Conservation (phyloP, 2,329 filamentous ascomycete species). For the Cercospora sojina region DNA sequence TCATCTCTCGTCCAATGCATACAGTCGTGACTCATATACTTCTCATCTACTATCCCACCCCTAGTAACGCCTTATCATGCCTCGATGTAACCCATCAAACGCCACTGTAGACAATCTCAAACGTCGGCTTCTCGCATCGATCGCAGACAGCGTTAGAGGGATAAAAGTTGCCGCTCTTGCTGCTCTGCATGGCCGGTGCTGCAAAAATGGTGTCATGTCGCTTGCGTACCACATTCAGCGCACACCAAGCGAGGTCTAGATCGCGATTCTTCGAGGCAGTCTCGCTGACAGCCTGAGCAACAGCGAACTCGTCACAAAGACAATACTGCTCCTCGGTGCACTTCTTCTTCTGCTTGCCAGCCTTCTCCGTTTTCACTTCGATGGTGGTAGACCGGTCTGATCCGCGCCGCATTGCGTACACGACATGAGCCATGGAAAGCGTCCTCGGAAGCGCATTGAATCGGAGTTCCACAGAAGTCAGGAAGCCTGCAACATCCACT, state of each 20-base stretch:
- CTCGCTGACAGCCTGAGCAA: slow-evolving; percentile 8
- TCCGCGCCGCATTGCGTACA: slow-evolving; percentile 15
- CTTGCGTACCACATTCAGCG: slow-evolving; percentile 15
- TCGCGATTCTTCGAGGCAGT: neutral
- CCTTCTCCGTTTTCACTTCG: slow-evolving; percentile 15
- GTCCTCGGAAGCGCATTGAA: slow-evolving; percentile 12
- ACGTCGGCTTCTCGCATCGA: slow-evolving; percentile 17
- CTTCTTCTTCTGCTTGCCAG: slow-evolving; percentile 12
- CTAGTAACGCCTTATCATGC: neutral
- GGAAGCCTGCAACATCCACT: slow-evolving; percentile 16
- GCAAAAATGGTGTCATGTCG: slow-evolving; percentile 17
- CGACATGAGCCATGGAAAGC: slow-evolving; percentile 8
- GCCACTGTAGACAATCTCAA: slow-evolving; percentile 24
- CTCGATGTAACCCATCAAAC: neutral
- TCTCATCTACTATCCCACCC: neutral
- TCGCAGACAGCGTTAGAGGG: slow-evolving; percentile 9
- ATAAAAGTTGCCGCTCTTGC: slow-evolving; percentile 9
- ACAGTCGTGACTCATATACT: neutral
- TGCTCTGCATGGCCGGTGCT: slow-evolving; percentile 8
- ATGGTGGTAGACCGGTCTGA: slow-evolving; percentile 12
- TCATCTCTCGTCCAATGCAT: neutral
- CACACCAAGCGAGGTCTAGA: slow-evolving; percentile 17
- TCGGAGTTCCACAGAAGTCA: slow-evolving; percentile 16
- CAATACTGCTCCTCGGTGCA: slow-evolving; percentile 10
- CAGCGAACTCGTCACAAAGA: slow-evolving; percentile 18